phyloP scores from a whole-genome alignment of 805 yeast species.

The Hanseniaspora valbyensis region DNA sequence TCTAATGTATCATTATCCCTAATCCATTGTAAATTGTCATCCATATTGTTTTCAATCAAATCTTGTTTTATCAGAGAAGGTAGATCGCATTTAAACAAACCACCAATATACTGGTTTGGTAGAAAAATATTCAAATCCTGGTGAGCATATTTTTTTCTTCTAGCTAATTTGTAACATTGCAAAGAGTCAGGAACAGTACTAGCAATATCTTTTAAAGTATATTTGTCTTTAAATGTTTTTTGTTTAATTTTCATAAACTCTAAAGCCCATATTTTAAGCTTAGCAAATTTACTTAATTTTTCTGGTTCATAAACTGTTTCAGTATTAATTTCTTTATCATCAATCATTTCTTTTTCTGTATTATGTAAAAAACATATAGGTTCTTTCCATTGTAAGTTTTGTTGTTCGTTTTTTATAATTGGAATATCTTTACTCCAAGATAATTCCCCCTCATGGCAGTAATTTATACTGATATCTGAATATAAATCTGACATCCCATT shows the following conservation, averaged over 20 bases:
- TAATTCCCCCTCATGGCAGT: slow-evolving; percentile 42
- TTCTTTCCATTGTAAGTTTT: slow-evolving; percentile 40
- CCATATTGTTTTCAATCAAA: slow-evolving; percentile 20
- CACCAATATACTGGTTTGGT: slow-evolving; percentile 56
- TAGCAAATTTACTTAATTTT: slow-evolving; percentile 15
- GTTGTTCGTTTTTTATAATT: slow-evolving; percentile 27
- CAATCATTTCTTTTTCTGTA: not conserved
- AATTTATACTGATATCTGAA: slow-evolving; percentile 38
- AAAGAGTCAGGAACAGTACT: slow-evolving; percentile 20
- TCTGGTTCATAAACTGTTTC: slow-evolving; percentile 24
- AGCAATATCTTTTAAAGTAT: slow-evolving; percentile 17
- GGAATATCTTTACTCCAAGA: slow-evolving; percentile 32
- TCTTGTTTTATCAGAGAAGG: slow-evolving; percentile 24
- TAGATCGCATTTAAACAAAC: slow-evolving; percentile 42
- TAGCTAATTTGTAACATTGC: slow-evolving; percentile 47
- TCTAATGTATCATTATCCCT: slow-evolving; percentile 12
- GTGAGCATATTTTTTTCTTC: slow-evolving; percentile 43
- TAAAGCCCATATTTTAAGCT: not conserved
- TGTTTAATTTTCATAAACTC: not conserved
- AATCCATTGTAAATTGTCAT: slow-evolving; percentile 15
- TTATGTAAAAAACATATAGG: slow-evolving; percentile 34
- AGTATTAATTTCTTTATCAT: not conserved
- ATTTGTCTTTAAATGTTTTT: not conserved
- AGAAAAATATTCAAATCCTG: slow-evolving; percentile 38
- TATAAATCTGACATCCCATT: slow-evolving; percentile 30